phyloP scores from a whole-genome alignment of 768 basidiomycete genomes.

The Suillus fuscotomentosus region DNA sequence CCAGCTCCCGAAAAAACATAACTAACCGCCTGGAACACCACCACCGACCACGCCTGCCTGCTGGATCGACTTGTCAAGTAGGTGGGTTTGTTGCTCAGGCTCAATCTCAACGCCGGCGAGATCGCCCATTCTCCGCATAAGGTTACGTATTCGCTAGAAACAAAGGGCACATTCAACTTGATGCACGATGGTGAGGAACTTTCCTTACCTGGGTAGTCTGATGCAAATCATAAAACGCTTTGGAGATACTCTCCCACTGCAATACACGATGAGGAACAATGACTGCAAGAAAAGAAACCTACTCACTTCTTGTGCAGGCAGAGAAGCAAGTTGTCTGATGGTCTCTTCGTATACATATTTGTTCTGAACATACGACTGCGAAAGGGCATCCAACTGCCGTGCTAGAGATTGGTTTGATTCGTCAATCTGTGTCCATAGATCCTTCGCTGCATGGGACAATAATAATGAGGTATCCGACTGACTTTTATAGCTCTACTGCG shows the following conservation, averaged over 20 bases:
- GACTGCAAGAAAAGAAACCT: background rate
- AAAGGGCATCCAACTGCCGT: constrained; percentile 48
- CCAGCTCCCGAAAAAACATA: background rate
- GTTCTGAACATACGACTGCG: constrained; percentile 47
- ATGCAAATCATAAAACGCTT: constrained; percentile 59
- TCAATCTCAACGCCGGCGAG: constrained; percentile 81
- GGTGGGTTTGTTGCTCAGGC: constrained; percentile 78
- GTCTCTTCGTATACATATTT: constrained; percentile 50
- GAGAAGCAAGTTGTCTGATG: constrained; percentile 60
- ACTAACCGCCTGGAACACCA: constrained; percentile 93
- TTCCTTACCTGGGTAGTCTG: constrained; percentile 52
- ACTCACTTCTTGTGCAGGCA: constrained; percentile 55
- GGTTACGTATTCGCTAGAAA: constrained; percentile 64
- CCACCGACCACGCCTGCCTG: constrained; percentile 89
- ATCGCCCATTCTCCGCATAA: constrained; percentile 85
- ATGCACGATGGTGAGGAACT: background rate
- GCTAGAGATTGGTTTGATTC: constrained; percentile 61
- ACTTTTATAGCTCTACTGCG: background rate
- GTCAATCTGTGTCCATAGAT: constrained; percentile 65
- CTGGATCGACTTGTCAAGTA: constrained; percentile 75
- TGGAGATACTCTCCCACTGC: constrained; percentile 56
- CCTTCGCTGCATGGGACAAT: constrained; percentile 43
- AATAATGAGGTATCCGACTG: background rate
- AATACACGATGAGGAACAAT: constrained; percentile 1
- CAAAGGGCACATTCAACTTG: background rate